Base-by-base conservation (phyloP, 331 rosid genomes). In the Malus hybrid region DNA sequence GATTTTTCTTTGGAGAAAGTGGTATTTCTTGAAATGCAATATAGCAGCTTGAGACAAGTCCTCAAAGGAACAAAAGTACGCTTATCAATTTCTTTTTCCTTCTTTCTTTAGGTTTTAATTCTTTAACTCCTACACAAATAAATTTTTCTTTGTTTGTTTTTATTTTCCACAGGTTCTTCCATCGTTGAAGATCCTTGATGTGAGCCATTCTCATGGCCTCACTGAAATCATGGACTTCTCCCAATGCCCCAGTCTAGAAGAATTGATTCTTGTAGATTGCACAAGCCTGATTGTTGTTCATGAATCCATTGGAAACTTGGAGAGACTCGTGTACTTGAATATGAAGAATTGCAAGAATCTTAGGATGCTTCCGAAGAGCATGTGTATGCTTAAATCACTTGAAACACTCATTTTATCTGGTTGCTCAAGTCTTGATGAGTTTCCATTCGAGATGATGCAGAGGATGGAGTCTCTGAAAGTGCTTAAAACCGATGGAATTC, bases 301-400 rank as follows among this genome's bases (percentile, higher is more conserved):
- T 26, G 70, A 28, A 39, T 79, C 78, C 64, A 79, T 66, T 13
- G 82, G 63, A 24, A 29, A 56, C 46, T 62, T 73, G 2, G 8
- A 18, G 5, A 72, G 63, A 2, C 66, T 63, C 1, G 29, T 26
- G 55, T 66, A 16, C 30, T 64, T 78, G 20, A 65, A 30, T 2
- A 7, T 78, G 42, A 19, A 34, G 12, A 53, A 63, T 6, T 79
- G 79, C 60, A 30, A 14, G n/a, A 73, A 14, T 7, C 30, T 79
- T 3, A 56, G 70, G 33, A 42, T 7, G 30, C 70, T 79, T 10
- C 82, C 82, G 8, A 33, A 18, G n/a, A 56, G 7, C 57, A 73
- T 58, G 10, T 33, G 5, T 20, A 58, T 19, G 11, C 52, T 73
- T 9, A 33, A 79, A 6, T 58, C 63, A 18, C 82, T 79, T 14